Percentiles rank a stretch among this genome's conserved stretches.
These are phyloP conservation scores for Calonectria leucothoes DNA, from an alignment of 2,329 filamentous ascomycete genomes.

Conservation along the genomic window DNA sequence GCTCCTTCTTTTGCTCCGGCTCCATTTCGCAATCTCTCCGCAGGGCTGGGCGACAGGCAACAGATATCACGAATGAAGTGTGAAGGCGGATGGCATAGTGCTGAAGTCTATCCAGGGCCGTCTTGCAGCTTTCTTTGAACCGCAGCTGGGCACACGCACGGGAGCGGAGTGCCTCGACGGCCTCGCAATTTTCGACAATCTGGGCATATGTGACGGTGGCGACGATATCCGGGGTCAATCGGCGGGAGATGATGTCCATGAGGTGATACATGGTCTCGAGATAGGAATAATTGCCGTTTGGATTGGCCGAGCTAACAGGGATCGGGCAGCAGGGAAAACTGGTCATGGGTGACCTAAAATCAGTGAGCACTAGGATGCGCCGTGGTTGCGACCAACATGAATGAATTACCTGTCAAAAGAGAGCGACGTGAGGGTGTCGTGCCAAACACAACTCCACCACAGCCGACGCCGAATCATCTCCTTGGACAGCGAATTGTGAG, in stretches of 20 bases:
- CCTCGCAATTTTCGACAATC: slow-evolving; percentile 69
- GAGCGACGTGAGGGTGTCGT: slow-evolving; percentile 73
- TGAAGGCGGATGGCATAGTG: slow-evolving; percentile 74
- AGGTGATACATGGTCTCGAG: slow-evolving; percentile 75
- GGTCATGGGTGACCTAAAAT: slow-evolving; percentile 68
- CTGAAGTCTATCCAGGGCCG: slow-evolving; percentile 71
- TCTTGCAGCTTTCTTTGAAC: slow-evolving; percentile 72
- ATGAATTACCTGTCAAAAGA: slow-evolving; percentile 70
- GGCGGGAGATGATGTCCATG: slow-evolving; percentile 69
- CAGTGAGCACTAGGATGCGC: slow-evolving; percentile 22
- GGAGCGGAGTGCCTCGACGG: slow-evolving; percentile 63
- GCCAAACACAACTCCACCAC: slow-evolving; percentile 76
- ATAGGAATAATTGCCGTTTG: slow-evolving; percentile 65
- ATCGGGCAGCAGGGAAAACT: slow-evolving; percentile 68
- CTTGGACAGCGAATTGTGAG: slow-evolving; percentile 60
- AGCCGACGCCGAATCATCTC: slow-evolving; percentile 67
- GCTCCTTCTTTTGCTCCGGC: slow-evolving; percentile 62
- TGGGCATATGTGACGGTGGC: slow-evolving; percentile 62
- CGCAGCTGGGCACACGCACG: slow-evolving; percentile 64
- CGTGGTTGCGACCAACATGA: not conserved
- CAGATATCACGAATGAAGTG: slow-evolving; percentile 73
- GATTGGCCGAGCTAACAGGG: slow-evolving; percentile 55
- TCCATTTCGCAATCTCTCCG: slow-evolving; percentile 65
- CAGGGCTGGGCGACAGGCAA: slow-evolving; percentile 72
- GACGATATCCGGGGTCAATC: slow-evolving; percentile 66